Conservation (phyloP, 768 basidiomycete genomes). For the Kwoniella botswanensis region DNA sequence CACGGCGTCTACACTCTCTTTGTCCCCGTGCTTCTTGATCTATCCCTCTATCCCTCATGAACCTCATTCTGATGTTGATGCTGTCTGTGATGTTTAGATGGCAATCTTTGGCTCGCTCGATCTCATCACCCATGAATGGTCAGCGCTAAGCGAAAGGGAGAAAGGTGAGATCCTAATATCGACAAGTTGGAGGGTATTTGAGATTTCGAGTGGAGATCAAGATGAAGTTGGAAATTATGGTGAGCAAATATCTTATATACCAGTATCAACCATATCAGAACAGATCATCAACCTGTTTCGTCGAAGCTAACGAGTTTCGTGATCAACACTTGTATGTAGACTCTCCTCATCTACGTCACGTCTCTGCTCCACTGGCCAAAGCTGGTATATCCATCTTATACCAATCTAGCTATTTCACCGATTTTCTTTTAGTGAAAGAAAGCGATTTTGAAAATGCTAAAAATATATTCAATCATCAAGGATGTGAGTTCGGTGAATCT, state of each 20-base stretch:
- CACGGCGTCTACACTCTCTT: too few species aligned
- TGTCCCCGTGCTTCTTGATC: too few species aligned
- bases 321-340: conserved; percentile 17
- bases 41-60: background rate
- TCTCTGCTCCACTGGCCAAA: conserved; percentile 45
- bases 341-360: conserved; percentile 48
- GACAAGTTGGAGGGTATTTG: conserved; percentile 46
- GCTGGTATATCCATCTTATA: conserved; percentile 47
- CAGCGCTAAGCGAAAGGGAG: background rate
- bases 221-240: conserved; percentile 44
- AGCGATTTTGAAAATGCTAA: conserved; percentile 41
- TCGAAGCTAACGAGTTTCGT: too few species aligned
- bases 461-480: conserved; percentile 39
- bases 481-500: conserved; percentile 36
- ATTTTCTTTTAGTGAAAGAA: conserved; percentile 45
- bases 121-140: conserved; percentile 42
- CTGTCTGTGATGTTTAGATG: conserved; percentile 23
- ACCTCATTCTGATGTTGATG: background rate
- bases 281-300: too few species aligned
- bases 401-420: conserved; percentile 40
- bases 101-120: conserved; percentile 46
- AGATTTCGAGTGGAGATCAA: conserved; percentile 47
- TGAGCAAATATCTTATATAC: conserved; percentile 15
- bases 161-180: conserved; percentile 36
- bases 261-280: background rate